Base-by-base conservation (phyloP, 2,329 filamentous ascomycete genomes). In the Coleophoma eucalyptorum region DNA sequence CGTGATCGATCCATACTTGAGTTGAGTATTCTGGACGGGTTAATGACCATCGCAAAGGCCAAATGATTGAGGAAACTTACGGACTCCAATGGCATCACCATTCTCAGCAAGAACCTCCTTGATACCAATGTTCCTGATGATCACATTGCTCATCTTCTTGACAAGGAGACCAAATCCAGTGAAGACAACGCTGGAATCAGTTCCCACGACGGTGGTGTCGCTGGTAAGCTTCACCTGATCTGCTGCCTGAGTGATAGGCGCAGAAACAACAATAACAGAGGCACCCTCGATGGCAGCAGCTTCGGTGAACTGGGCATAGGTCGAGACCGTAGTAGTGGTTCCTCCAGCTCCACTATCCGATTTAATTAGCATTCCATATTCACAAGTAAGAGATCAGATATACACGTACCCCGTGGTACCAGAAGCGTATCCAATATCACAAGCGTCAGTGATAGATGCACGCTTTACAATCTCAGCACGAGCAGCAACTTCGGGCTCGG, bases 1-100 rank as follows among this genome's bases (percentile, higher is more conserved):
- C 74, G 70, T 87, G 84, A 69, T 88, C 84, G 46, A 88, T 70
- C 84, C 84, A 88, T 61, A 83, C 72, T 56, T 84, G 83, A 51
- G 65, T 78, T 48, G 77, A 75, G 15, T 63, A 65, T 67, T 84
- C 65, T 13, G 67, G 58, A 5, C 12, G 64, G 11, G 31, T 31
- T 51, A 43, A 51, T 10, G 16, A 7, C 21, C 21, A 13, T 20
- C n/a, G 21, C 16, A 42, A 19, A 40, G 38, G 5, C 15, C 6
- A 6, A 26, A 26, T 26, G 4, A 26, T 26, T 8, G 6, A 8
- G 26, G 21, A 4, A 10, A 51, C 50, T 37, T 54, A 56, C 77
- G 77, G 52, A 85, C 78, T 55, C 75, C 77, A 57, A 86, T 77
- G 51, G 78, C 79, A 58, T 86, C 83, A 18, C 81, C 81, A 54